Conservation (phyloP, 129 eudicot genomes). For the Flaveria linearis region DNA sequence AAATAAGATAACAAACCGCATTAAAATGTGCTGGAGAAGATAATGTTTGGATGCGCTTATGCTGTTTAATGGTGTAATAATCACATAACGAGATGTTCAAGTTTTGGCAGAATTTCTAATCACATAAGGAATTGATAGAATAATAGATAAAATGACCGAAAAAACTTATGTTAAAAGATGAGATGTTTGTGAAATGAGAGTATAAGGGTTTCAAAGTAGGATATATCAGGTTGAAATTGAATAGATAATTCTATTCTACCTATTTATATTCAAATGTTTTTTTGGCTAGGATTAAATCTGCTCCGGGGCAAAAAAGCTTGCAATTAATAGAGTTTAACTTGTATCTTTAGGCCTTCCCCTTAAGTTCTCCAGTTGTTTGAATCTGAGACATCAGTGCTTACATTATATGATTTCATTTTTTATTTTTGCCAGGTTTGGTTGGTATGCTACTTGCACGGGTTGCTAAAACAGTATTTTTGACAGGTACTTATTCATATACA, state of each 20-base stretch:
- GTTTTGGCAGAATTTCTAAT: not conserved
- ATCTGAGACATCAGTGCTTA: constrained; percentile 19
- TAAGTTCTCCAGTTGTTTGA: constrained; percentile 14
- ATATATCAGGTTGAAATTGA: not conserved
- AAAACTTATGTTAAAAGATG: not conserved
- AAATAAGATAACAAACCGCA: not conserved
- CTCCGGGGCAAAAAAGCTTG: not conserved
- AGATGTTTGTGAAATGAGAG: not conserved
- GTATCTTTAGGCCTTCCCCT: not conserved
- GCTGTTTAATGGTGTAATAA: not conserved
- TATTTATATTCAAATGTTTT: too few relatives aligned
- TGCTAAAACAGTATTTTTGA: constrained; percentile 70
- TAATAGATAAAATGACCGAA: not conserved
- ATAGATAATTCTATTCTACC: too few relatives aligned
- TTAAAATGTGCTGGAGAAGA: not conserved
- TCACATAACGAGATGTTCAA: not conserved
- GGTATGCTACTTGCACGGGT: constrained; percentile 86
- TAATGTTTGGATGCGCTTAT: constrained; percentile 14
- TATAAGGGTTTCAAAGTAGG: not conserved
- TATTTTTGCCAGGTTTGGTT: constrained; percentile 73
- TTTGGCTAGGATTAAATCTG: not conserved
- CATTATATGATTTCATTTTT: constrained; percentile 19
- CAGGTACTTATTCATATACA: constrained; percentile 48
- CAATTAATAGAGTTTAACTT: not conserved
- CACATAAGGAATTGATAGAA: not conserved